Base-by-base conservation (phyloP, 225 moss, liverwort and hornwort genomes). In the Asterella californica region DNA sequence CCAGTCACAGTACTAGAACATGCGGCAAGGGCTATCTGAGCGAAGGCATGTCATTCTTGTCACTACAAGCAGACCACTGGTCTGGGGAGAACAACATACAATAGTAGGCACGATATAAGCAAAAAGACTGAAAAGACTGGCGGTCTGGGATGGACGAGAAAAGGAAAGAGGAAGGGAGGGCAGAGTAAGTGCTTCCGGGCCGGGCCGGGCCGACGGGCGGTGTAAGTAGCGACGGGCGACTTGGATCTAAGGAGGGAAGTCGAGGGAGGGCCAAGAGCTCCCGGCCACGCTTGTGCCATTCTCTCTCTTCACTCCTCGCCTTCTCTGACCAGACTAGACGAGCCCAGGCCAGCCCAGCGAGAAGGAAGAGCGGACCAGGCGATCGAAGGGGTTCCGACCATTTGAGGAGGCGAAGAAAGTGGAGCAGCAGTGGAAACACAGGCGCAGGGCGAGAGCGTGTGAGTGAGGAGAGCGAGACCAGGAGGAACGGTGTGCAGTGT, bases 321-420 rank as follows among this genome's bases (percentile, higher is more conserved):
- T 52, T 52, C 74, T 74, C 15, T 45, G 70, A 36, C 70, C 42
- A 42, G 38, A 29, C 61, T 9, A 61, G 61, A 7, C 12, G 15
- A 12, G 53, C 53, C 6, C 53, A 18, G 53, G 2, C 49, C 12
- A 49, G 49, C 32, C 64, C 30, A 30, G 29, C 63, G 27, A 30
- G 29, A 29, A 14, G 29, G 63, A 34, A 37, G 67, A 67, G 18
- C 33, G 65, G 33, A 27, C 62, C 7, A 29, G 27, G 42, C 71
- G 52, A 74, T 50, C 29, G 75, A 76, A 36, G 34, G 52, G 36
- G 75, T 33, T 57, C 22, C 52, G 30, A 53, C 75, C 24, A 22
- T 36, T 76, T 22, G 54, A 76, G 75, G 59, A 76, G 75, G 37
- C 53, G 53, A 36, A 59, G 53, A 59, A 76, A 76, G 75, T 59